A percentile compares a stretch with the other conserved stretches of the same genome.
These are phyloP conservation scores for Entomophthora muscae DNA, from an alignment of 371 early-diverging fungal species.

Conservation along the genomic window DNA sequence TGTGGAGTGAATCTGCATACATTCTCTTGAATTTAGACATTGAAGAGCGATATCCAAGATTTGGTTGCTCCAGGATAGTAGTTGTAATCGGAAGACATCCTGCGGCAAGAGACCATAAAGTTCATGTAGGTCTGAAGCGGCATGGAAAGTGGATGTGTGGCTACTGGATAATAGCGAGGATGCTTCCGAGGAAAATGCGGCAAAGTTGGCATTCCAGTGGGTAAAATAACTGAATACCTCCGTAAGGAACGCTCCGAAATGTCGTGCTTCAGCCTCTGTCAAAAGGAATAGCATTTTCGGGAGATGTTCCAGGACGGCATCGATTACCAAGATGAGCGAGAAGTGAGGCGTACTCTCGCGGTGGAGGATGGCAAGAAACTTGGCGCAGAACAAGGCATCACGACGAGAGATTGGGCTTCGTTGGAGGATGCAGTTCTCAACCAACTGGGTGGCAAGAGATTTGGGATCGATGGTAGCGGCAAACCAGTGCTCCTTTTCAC, in stretches of 20 bases:
- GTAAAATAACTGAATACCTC: not conserved
- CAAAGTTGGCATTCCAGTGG: not conserved
- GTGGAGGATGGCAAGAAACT: slow-evolving; percentile 64
- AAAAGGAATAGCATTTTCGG: not conserved
- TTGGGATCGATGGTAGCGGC: slow-evolving; percentile 23
- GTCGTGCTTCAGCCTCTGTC: not conserved
- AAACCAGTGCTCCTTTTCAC: slow-evolving; percentile 58
- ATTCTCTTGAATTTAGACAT: not conserved
- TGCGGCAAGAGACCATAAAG: not conserved
- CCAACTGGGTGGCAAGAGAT: slow-evolving; percentile 26
- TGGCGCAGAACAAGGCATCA: slow-evolving; percentile 71
- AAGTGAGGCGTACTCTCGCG: slow-evolving; percentile 52
- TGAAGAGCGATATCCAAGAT: not conserved
- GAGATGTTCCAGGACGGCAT: not conserved
- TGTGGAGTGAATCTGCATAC: not conserved
- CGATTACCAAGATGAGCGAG: slow-evolving; percentile 16
- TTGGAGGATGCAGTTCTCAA: slow-evolving; percentile 66
- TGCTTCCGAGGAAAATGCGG: not conserved
- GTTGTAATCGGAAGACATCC: not conserved
- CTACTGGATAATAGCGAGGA: not conserved
- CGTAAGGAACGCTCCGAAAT: not conserved
- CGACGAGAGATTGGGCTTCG: slow-evolving; percentile 50
- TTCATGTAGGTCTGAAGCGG: not conserved
- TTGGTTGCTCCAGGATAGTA: not conserved
- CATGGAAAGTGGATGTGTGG: not conserved